phyloP scores from a whole-genome alignment of 768 basidiomycete genomes.

The Trametes sanguinea region DNA sequence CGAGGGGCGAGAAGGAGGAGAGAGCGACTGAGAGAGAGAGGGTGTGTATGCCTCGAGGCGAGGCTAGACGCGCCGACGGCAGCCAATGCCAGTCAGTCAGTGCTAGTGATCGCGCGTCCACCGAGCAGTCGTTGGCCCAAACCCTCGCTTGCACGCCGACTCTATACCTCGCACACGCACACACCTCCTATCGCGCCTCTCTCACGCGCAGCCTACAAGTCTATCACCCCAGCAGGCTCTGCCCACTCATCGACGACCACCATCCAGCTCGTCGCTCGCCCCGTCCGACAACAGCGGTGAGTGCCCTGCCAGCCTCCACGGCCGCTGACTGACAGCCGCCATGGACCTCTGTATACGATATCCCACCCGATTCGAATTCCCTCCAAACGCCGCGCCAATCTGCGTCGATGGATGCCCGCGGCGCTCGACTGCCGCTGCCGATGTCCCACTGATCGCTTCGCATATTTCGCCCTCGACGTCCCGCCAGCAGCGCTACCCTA shows the following conservation, averaged over 20 bases:
- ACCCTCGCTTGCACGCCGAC: no score
- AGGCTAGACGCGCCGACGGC: constrained; percentile 5
- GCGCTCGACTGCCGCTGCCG: constrained; percentile 1
- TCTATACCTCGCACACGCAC: no score
- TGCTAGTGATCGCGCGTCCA: not conserved
- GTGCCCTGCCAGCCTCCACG: no score
- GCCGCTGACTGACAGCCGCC: no score
- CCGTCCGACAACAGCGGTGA: not conserved
- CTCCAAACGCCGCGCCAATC: not conserved
- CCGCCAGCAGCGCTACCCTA: constrained; percentile 9
- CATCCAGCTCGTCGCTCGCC: not conserved
- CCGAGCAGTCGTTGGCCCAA: no score
- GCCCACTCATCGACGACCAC: not conserved
- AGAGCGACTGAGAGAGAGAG: not conserved
- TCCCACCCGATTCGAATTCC: no score
- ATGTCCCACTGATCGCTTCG: constrained; percentile 12
- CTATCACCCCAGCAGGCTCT: no score
- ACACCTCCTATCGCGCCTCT: no score
- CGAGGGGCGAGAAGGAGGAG: not conserved
- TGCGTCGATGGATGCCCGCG: not conserved
- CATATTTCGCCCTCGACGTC: not conserved
- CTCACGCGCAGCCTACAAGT: not conserved
- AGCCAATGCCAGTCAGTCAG: not conserved
- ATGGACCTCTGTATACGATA: no score
- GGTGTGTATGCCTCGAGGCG: constrained; percentile 12